Base-by-base conservation (phyloP, 2,329 filamentous ascomycete species). In the Epichloe gansuensis region DNA sequence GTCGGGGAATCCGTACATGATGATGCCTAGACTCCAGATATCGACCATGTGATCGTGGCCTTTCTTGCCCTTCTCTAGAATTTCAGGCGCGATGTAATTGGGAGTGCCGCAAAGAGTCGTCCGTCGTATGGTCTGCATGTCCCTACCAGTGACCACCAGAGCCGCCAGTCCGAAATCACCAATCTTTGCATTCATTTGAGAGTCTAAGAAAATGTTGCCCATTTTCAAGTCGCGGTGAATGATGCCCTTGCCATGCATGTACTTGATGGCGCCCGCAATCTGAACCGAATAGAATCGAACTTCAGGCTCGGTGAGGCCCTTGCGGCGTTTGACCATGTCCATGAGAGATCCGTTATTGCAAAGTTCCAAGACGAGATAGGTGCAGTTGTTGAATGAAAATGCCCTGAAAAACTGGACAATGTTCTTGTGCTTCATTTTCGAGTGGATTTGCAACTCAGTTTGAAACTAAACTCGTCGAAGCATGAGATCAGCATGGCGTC, bases 1-100 rank as follows among this genome's bases (percentile, higher is more conserved):
- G 3, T 5, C 25, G 34, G 42, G n/a, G 12, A 47, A 2, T 31
- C 61, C 82, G 73, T 72, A 90, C 83, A 94, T 89, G 65, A 98
- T 98, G 59, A 98, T 93, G 21, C 94, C 93, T 64, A 98, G 76
- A 44, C 91, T 95, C 94, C 94, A 98, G 52, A 98, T 87, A 65
- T 98, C 93, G 3, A 98, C 93, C 74, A 94, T 95, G 65, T 97
- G 90, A 59, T 95, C 93, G 65, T 98, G 93, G 0, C 93, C 93
- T 61, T 91, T 89, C 64, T 88, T 93, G 36, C 86, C 88, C 73
- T 93, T 95, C 63, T 95, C 88, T 49, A 98, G 71, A 55, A 98
- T 95, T 64, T 98, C 93, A 0, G 93, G 93, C 0, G 93, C 93
- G 60, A 98, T 95, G 66, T 98, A 98, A 68, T 98, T 98, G 2